These are phyloP conservation scores for Kodamaea suecica DNA, from an alignment of 1,139 yeast genomes.

Conservation along the genomic window DNA sequence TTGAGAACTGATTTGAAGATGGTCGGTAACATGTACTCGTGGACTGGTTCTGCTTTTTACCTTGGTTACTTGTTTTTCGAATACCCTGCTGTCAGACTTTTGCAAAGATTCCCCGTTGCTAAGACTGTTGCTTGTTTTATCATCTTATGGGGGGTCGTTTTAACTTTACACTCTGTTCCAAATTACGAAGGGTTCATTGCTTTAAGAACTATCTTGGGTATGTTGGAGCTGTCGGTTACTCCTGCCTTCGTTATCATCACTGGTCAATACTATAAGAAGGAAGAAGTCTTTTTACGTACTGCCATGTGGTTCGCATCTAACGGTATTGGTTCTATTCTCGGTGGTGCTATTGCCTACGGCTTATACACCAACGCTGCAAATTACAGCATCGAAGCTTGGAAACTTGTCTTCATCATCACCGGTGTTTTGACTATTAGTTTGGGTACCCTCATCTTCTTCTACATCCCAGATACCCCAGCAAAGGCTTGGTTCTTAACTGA, in stretches of 20 bases:
- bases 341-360: constrained; percentile 50
- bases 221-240: constrained; percentile 52
- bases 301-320: constrained; percentile 50
- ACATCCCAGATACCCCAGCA: constrained; percentile 53
- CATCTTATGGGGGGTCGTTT: constrained; percentile 45
- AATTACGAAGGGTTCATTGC: constrained; percentile 38
- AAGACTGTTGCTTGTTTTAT: constrained; percentile 34
- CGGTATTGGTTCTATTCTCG: constrained; percentile 52
- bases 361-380: constrained; percentile 29
- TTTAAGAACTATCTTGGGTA: constrained; percentile 49
- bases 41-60: constrained; percentile 60
- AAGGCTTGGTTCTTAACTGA: constrained; percentile 43
- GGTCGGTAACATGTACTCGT: constrained; percentile 51
- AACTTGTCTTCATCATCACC: constrained; percentile 42
- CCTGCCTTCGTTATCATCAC: constrained; percentile 55
- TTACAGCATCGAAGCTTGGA: constrained; percentile 44
- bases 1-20: constrained; percentile 46
- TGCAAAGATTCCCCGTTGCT: constrained; percentile 45
- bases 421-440: constrained; percentile 47
- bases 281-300: constrained; percentile 48
- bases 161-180: constrained; percentile 41
- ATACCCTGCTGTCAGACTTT: constrained; percentile 40
- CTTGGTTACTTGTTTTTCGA: constrained; percentile 50
- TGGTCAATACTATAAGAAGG: constrained; percentile 51
- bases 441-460: constrained; percentile 40